Evolutionary conservation across 164 flowering plant species (phyloP), one percentile per base, ranked within the genome.

Genomic region (Nelumbo lutea): DNA sequence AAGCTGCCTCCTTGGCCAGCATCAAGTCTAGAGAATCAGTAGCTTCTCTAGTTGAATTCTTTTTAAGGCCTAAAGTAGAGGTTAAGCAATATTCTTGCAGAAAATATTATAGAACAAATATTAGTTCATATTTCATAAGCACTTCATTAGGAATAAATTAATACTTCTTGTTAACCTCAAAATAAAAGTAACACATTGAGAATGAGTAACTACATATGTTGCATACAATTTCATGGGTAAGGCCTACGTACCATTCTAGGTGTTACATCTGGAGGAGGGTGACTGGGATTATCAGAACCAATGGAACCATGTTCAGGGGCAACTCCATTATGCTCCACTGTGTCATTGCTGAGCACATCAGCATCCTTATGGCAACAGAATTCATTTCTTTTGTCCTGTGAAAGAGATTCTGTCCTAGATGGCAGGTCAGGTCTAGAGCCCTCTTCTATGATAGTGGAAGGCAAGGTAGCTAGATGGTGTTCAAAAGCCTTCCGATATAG

Each of bases 401-500:
- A 46, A 4, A 61, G 13, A 13, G 72, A 67, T 52, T 44, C 62
- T 3, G 72, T 6, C 55, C 67, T 64, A 6, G 9, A 59, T 13
- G 58, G 58, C 50, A 57, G 53, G 55, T 55, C 13, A 52, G 63
- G 63, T 60, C 44, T 38, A 15, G 78, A 9, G 42, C 27, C 61
- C 5, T 65, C 59, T n/a, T 58, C 58, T 58, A 59, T 45, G 14
- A 42, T 15, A 61, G 71, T 48, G 61, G 67, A 66, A 61, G 78
- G 64, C 3, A 72, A 68, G 65, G 69, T 65, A 11, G 77, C 43
- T 43, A 74, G 45, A 15, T 69, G 82, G 57, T 74, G 68, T 45
- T 77, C 69, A 67, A 86, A 81, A 69, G 86, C 79, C 42, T 66
- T 75, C 43, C 83, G 76, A 68, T 86, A 86, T 1, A 86, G 78